Base-by-base conservation (phyloP, 495 filamentous ascomycete species). In the Venustampulla echinocandica region DNA sequence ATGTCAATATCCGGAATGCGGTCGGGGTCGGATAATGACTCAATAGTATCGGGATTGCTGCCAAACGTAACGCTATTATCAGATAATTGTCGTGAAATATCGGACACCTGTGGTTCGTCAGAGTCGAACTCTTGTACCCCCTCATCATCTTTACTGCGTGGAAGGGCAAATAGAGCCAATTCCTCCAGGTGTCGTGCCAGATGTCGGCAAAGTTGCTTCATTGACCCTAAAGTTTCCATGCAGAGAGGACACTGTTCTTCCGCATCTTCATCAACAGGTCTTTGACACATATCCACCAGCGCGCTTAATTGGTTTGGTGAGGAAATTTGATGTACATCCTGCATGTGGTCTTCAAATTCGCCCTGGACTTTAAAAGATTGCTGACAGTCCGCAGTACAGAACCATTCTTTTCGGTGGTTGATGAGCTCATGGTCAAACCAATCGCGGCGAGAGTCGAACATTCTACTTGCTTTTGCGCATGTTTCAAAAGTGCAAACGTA, bases 351-450 rank as follows among this genome's bases (percentile, higher is more conserved):
- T 35, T 45, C 44, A 53, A 49, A n/a, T 39, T 15, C 3, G 18
- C 28, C 23, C 24, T 49, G 11, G 45, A 38, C 2, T 4, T 22
- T 17, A 44, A 53, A 49, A 10, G n/a, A 46, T 17, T 28, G 3
- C 14, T 53, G n/a, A 6, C 34, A 36, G 44, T 43, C 38, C 9
- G 46, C 44, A 4, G 33, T 40, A 36, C 57, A 60, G 21, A 49
- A 22, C 47, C 54, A 60, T 43, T 46, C 35, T 44, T 45, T 35
- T 11, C 57, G 54, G 28, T 60, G 57, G 37, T 55, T 28, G 38
- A 54, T 52, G 23, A 33, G 44, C 35, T 60, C 57, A 25, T 57
- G 57, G 42, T 60, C 54, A 3, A 49, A 44, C 57, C 57, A 60
- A 25, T 60, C 57, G 33, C 40, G 54, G 0, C 54, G 46, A 15